phyloP scores from a whole-genome alignment of 169 alveolate genomes.

The Blepharisma undulans region DNA sequence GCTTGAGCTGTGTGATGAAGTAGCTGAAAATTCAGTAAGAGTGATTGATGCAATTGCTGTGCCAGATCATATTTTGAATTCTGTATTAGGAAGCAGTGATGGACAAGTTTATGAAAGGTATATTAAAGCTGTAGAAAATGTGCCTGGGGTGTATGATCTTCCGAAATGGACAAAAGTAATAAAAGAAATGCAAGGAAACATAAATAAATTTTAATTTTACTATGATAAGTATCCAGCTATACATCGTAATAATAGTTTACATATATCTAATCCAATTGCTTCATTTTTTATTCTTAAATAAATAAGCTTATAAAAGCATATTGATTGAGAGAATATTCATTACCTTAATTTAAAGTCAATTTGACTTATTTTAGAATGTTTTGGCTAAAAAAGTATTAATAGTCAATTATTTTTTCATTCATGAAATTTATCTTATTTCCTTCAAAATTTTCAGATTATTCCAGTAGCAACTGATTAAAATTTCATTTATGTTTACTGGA shows the following conservation, averaged over 20 bases:
- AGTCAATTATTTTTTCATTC: too few species aligned
- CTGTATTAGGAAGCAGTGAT: background rate
- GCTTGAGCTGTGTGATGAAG: background rate
- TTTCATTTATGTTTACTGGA: background rate
- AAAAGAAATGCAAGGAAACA: background rate
- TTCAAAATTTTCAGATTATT: too few species aligned
- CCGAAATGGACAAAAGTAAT: background rate
- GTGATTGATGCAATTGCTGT: background rate
- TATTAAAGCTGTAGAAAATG: conserved; percentile 1
- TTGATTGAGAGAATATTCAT: background rate
- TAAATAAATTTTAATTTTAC: background rate
- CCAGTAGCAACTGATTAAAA: too few species aligned
- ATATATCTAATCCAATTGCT: background rate
- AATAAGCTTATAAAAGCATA: background rate
- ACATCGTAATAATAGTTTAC: background rate
- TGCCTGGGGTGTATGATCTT: background rate
- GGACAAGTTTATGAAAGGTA: conserved; percentile 2
- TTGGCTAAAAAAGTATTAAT: too few species aligned
- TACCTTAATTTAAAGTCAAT: too few species aligned
- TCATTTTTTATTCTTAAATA: background rate
- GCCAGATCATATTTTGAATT: background rate
- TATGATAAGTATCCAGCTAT: background rate
- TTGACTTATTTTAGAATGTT: too few species aligned
- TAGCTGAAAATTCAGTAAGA: background rate
- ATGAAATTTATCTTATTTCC: too few species aligned